Conservation (phyloP, 2,329 filamentous ascomycete species). For the Ceratocystis harringtonii region DNA sequence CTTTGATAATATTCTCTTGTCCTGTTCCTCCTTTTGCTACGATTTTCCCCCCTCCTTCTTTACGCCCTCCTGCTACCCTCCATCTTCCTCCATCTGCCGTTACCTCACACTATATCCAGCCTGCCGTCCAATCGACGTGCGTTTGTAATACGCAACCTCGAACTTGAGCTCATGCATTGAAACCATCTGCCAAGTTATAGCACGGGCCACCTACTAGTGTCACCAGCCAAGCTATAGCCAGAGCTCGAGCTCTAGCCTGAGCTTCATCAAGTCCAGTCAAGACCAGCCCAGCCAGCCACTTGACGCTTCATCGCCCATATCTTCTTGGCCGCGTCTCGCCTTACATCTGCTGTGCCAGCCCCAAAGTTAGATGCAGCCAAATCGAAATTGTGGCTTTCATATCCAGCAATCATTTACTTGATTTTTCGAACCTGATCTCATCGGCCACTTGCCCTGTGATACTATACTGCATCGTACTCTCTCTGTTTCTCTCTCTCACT, state of each 20-base stretch:
- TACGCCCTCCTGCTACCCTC: neutral
- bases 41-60: neutral
- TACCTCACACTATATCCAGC: too few species aligned
- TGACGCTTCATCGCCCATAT: neutral
- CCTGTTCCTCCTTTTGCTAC: neutral
- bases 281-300: neutral
- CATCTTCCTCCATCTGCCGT: too few species aligned
- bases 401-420: neutral
- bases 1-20: neutral
- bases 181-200: too few species aligned
- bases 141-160: too few species aligned
- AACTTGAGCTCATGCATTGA: too few species aligned
- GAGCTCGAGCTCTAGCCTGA: too few species aligned
- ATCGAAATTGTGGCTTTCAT: neutral
- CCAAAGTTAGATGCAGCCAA: neutral
- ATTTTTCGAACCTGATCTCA: neutral
- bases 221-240: too few species aligned
- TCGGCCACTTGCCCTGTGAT: neutral
- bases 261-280: neutral
- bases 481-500: slow-evolving; percentile 5
- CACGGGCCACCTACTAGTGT: too few species aligned
- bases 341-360: neutral
- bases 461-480: neutral
- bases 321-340: neutral
- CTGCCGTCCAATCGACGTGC: too few species aligned